Conservation (phyloP, 805 yeast species). For the Scheffersomyces stipitis region DNA sequence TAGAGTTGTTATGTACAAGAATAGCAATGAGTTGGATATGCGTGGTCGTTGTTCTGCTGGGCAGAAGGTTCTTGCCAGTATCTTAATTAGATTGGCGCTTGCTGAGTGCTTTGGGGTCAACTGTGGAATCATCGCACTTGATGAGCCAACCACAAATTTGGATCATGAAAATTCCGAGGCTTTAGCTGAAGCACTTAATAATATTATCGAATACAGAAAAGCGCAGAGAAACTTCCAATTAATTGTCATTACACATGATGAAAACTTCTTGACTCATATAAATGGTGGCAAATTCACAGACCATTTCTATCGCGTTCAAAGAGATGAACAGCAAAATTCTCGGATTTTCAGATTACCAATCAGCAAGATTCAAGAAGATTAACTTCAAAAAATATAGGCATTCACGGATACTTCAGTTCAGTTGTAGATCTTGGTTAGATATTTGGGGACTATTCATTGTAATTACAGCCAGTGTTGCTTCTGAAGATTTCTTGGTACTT, state of each 20-base stretch:
- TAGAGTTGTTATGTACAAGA: slow-evolving; percentile 92
- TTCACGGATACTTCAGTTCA: too few relatives aligned
- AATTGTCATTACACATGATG: slow-evolving; percentile 96
- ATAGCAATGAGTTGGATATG: slow-evolving; percentile 92
- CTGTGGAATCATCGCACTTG: slow-evolving; percentile 94
- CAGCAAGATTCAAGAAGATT: slow-evolving; percentile 35
- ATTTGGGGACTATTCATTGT: too few relatives aligned
- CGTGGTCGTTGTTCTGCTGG: slow-evolving; percentile 98
- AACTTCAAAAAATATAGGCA: too few relatives aligned
- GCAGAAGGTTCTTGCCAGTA: slow-evolving; percentile 90
- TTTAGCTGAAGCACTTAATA: slow-evolving; percentile 74
- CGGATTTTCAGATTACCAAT: slow-evolving; percentile 56
- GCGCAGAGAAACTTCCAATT: slow-evolving; percentile 87
- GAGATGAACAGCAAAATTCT: slow-evolving; percentile 82
- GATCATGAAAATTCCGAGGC: slow-evolving; percentile 89
- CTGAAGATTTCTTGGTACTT: too few relatives aligned
- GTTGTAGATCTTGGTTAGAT: too few relatives aligned
- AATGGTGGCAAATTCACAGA: slow-evolving; percentile 84
- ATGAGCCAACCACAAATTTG: slow-evolving; percentile 96
- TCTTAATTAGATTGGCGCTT: slow-evolving; percentile 83
- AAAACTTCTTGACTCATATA: slow-evolving; percentile 81
- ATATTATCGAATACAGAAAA: slow-evolving; percentile 71
- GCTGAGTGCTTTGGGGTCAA: slow-evolving; percentile 95
- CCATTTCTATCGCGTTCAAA: slow-evolving; percentile 75
- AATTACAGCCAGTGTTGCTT: too few relatives aligned